A percentile compares a stretch with the other conserved stretches of the same genome.
Evolutionary conservation across 169 alveolate species (phyloP).

Genomic region (Plasmodium chabaudi): DNA sequence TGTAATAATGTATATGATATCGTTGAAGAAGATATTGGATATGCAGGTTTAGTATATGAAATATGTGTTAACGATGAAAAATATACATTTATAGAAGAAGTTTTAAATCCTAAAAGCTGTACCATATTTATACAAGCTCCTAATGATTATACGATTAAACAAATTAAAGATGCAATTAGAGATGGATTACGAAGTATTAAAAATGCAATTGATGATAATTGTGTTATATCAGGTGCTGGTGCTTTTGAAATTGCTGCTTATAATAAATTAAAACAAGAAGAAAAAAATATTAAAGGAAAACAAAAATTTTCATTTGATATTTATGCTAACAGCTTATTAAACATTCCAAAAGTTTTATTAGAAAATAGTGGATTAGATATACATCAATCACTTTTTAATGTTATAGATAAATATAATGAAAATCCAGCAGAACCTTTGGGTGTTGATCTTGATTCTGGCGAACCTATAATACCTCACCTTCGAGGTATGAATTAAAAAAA

Average conservation of each 20-base stretch:
- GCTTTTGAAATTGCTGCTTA: slow-evolving; percentile 96
- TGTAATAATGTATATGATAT: slow-evolving; percentile 97
- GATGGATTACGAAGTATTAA: slow-evolving; percentile 98
- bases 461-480: slow-evolving; percentile 93
- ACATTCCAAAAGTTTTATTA: slow-evolving; percentile 95
- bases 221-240: slow-evolving; percentile 99
- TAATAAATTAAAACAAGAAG: slow-evolving; percentile 87
- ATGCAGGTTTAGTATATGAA: slow-evolving; percentile 96
- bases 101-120: slow-evolving; percentile 96
- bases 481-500: slow-evolving; percentile 81
- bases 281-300: slow-evolving; percentile 93
- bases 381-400: slow-evolving; percentile 91
- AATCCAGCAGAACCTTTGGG: slow-evolving; percentile 93
- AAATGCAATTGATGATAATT: slow-evolving; percentile 95
- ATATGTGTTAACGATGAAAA: slow-evolving; percentile 97
- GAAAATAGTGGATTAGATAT: slow-evolving; percentile 98
- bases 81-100: slow-evolving; percentile 98
- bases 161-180: slow-evolving; percentile 97
- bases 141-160: slow-evolving; percentile 96
- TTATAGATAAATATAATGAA: slow-evolving; percentile 90
- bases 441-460: slow-evolving; percentile 95
- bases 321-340: slow-evolving; percentile 96
- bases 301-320: slow-evolving; percentile 96
- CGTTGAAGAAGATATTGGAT: slow-evolving; percentile 96
- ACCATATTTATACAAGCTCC: slow-evolving; percentile 98